phyloP scores from a whole-genome alignment of 805 yeast genomes.

The Candida bentonensis region DNA sequence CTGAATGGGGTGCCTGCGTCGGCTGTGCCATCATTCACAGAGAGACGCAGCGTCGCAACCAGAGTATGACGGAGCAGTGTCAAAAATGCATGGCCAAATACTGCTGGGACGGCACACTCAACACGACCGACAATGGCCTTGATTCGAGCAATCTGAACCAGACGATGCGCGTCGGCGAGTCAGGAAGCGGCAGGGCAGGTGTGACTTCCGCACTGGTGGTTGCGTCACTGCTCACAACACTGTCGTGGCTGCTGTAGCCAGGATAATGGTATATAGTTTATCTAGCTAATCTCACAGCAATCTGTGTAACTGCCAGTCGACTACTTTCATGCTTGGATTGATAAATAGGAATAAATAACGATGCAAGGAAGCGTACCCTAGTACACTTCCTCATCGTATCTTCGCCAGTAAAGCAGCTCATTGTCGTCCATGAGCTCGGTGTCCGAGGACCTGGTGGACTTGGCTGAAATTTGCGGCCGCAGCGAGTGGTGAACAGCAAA shows the following conservation, averaged over 20 bases:
- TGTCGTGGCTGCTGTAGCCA: neutral
- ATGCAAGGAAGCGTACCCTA: neutral
- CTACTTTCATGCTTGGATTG: too few relatives aligned
- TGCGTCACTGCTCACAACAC: neutral
- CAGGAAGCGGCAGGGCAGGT: neutral
- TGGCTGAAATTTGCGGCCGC: neutral
- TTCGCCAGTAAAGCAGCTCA: neutral
- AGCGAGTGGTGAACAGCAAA: constrained; percentile 1
- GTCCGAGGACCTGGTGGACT: neutral
- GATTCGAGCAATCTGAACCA: neutral
- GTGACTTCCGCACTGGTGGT: neutral
- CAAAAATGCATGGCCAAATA: constrained; percentile 47
- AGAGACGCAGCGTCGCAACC: constrained; percentile 49
- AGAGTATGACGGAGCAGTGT: constrained; percentile 50
- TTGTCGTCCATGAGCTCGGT: neutral
- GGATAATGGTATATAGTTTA: too few relatives aligned
- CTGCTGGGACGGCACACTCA: constrained; percentile 47
- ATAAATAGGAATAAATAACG: too few relatives aligned
- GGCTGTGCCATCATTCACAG: constrained; percentile 70
- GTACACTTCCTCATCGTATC: neutral
- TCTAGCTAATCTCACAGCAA: too few relatives aligned
- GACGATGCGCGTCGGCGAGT: neutral
- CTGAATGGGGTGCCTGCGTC: constrained; percentile 52
- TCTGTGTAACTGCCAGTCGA: too few relatives aligned
- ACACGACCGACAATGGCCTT: neutral